These are phyloP conservation scores for Medicago ruthenica DNA, from an alignment of 306 rosid species.

Conservation along the genomic window DNA sequence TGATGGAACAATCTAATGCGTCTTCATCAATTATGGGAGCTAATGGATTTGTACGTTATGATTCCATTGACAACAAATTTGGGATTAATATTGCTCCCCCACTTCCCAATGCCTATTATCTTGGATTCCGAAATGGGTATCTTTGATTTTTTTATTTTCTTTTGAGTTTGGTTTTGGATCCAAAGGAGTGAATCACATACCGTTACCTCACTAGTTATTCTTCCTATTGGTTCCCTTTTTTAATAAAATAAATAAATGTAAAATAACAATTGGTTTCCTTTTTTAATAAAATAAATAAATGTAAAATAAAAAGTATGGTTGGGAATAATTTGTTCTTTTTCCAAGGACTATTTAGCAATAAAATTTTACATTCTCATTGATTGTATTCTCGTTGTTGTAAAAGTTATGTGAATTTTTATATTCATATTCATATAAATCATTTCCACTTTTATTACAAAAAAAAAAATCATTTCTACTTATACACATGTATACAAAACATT, in stretches of 20 bases:
- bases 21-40: constrained; percentile 19
- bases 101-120: constrained; percentile 44
- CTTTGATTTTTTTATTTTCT: constrained; percentile 42
- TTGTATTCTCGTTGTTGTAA: background rate
- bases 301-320: background rate
- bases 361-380: background rate
- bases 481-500: background rate
- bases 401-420: background rate
- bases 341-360: constrained; percentile 34
- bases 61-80: constrained; percentile 39
- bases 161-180: constrained; percentile 17
- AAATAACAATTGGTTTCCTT: background rate
- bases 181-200: background rate
- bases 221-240: background rate
- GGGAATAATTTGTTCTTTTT: constrained; percentile 38
- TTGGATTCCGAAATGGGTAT: constrained; percentile 44
- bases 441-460: background rate
- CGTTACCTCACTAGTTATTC: constrained; percentile 30
- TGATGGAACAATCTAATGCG: constrained; percentile 35
- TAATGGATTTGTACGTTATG: constrained; percentile 40
- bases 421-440: background rate
- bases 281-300: constrained; percentile 16
- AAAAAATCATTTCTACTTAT: background rate
- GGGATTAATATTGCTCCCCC: constrained; percentile 28
- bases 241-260: constrained; percentile 20